phyloP scores from a whole-genome alignment of 768 basidiomycete species.

The Hemileccinum rubropunctum region DNA sequence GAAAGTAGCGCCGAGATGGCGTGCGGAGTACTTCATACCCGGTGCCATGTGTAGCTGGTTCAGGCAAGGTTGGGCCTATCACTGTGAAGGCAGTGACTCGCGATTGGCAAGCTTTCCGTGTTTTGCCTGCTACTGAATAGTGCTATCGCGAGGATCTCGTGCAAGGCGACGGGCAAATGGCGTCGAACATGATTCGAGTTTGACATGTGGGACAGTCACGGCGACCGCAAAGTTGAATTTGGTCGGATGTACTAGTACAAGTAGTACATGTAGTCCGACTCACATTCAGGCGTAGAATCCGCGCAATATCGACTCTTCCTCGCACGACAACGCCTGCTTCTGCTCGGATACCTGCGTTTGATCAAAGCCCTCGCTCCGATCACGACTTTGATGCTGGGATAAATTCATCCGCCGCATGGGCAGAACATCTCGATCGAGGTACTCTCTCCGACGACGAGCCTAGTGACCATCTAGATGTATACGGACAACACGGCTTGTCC shows the following conservation, averaged over 20 bases:
- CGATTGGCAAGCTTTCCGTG: background rate
- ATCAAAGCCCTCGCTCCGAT: conserved; percentile 28
- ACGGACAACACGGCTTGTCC: conserved; percentile 39
- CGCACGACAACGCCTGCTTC: conserved; percentile 18
- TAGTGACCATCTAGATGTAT: conserved; percentile 31
- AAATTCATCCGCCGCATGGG: conserved; percentile 78
- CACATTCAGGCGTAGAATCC: background rate
- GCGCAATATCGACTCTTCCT: conserved; percentile 39
- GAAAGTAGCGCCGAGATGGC: background rate
- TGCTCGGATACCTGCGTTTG: conserved; percentile 9
- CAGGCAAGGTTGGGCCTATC: conserved; percentile 10
- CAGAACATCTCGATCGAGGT: conserved; percentile 50
- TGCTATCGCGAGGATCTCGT: background rate
- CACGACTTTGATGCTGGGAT: conserved; percentile 71
- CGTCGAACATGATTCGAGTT: background rate
- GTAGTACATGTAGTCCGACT: no score
- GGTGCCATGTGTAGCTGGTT: background rate
- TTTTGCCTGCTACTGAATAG: background rate
- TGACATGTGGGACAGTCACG: no score
- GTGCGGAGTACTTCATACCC: background rate
- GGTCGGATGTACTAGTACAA: no score
- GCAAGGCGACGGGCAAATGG: background rate
- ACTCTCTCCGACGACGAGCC: conserved; percentile 55
- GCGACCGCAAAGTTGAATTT: no score
- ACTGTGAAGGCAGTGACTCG: background rate